Conservation (phyloP, 352 stramenopile genomes). For the Globisporangium sylvaticum region DNA sequence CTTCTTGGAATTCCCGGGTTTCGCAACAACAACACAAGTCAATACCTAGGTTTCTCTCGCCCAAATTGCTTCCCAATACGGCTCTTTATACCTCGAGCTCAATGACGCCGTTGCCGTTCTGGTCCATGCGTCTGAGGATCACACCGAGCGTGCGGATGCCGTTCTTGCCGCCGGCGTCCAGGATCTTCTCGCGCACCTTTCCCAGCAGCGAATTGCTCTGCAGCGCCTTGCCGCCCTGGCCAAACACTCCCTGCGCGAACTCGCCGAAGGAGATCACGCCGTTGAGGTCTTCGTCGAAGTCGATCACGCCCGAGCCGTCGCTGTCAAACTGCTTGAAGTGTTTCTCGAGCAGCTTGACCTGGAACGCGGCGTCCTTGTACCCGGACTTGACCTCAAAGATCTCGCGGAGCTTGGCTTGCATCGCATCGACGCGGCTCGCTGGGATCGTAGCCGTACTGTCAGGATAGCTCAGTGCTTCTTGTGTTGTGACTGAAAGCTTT, state of each 20-base stretch:
- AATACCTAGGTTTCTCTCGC: not conserved
- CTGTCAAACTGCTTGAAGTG: conserved; percentile 80
- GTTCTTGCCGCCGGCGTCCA: conserved; percentile 65
- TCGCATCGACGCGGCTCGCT: conserved; percentile 41
- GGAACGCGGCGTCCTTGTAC: conserved; percentile 52
- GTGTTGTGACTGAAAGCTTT: not conserved
- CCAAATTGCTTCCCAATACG: not conserved
- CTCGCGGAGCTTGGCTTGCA: conserved; percentile 50
- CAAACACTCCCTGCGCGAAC: conserved; percentile 56
- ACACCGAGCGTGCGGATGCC: conserved; percentile 66
- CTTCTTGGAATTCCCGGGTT: conserved; percentile 51
- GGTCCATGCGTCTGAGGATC: conserved; percentile 72
- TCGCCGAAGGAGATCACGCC: conserved; percentile 75
- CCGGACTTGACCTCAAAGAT: conserved; percentile 74
- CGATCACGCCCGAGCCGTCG: conserved; percentile 63
- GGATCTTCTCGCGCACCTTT: conserved; percentile 44
- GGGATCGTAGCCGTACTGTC: conserved; percentile 24
- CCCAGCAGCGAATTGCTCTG: conserved; percentile 31
- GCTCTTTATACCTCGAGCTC: conserved; percentile 41
- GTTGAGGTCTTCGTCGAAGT: conserved; percentile 84
- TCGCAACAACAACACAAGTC: not conserved
- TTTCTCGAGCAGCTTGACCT: conserved; percentile 50
- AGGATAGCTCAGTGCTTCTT: conserved; percentile 30
- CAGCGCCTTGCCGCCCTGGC: conserved; percentile 9
- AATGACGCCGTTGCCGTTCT: conserved; percentile 71